These are phyloP conservation scores for Kluyveromyces lactis DNA, from an alignment of 805 yeast genomes.

Conservation along the genomic window DNA sequence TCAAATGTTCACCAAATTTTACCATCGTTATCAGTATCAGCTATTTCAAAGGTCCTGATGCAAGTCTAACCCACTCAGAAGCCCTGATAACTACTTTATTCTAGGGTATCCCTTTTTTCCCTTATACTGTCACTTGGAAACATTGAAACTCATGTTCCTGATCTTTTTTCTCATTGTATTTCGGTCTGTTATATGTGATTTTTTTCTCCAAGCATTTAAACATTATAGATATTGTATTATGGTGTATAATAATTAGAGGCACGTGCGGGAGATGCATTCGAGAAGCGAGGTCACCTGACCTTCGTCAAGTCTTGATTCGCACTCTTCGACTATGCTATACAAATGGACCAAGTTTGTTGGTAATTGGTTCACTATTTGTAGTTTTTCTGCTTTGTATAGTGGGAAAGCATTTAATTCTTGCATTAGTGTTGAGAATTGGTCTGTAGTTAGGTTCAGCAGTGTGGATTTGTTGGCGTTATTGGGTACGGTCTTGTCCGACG, in stretches of 20 bases:
- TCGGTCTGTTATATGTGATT: no score
- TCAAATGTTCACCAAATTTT: conserved; percentile 95
- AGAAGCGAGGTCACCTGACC: conserved; percentile 54
- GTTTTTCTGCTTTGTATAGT: conserved; percentile 72
- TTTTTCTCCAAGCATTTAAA: no score
- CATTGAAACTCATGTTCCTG: neutral
- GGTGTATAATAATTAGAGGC: neutral
- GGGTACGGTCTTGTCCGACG: conserved; percentile 10
- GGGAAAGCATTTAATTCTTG: conserved; percentile 32
- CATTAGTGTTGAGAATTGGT: conserved; percentile 26
- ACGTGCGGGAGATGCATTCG: conserved; percentile 46
- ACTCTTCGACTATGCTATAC: conserved; percentile 80
- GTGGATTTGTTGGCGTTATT: conserved; percentile 17
- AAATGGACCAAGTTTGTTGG: conserved; percentile 77
- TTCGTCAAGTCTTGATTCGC: conserved; percentile 77
- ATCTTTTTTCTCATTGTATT: neutral
- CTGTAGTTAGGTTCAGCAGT: conserved; percentile 22
- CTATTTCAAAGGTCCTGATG: no score
- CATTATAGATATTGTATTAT: neutral
- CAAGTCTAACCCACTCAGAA: no score
- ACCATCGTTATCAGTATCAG: conserved; percentile 30
- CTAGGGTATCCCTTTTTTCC: conserved; percentile 3
- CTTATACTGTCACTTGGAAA: neutral
- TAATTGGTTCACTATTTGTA: conserved; percentile 73
- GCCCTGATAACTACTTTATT: neutral